Evolutionary conservation across 345 rosid genomes (phyloP), one percentile per base, ranked within the genome.

Genomic region (Rhizophora apiculata): DNA sequence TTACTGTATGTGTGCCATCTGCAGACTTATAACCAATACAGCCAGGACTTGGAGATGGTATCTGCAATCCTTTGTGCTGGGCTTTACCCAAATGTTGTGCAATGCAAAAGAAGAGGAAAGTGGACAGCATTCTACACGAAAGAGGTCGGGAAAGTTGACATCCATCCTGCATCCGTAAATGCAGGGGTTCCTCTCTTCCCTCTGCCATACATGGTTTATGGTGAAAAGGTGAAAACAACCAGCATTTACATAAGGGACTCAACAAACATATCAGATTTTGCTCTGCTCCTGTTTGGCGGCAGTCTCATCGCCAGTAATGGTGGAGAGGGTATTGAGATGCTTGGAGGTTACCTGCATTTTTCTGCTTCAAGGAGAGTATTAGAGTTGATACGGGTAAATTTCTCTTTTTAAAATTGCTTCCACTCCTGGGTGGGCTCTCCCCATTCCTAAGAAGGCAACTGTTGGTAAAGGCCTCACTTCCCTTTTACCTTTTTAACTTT

Each of bases 301-400:
- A 87, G 62, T 81, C 93, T 94, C 53, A 74, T 75, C 62, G 91
- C 97, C 19, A 82, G 88, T 82, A 81, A 87, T 75, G 82, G 76
- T 0, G 93, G 93, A 74, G 88, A 88, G 74, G 96, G 92, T 34
- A 94, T 94, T 73, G 98, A 94, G 83, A 94, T 94, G 96, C 86
- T 94, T 65, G 96, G 87, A 51, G 98, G 97, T 39, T 94, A 94
- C 85, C 96, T 94, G 67, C 97, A 94, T 80, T 94, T 94, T 82
- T 91, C 96, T 32, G 90, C 98, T 31, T 86, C 98, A 0, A 91
- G 78, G 78, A 91, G 83, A 34, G 88, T 91, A 8, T 65, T 91
- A 75, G 86, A 94, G 60, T 83, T 94, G 76, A 94, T 94, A 65
- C 79, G 51, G 92, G 98, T 89, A 82, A 76, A 53, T 43, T 6